These are phyloP conservation scores for Curvularia spicifera DNA, from an alignment of 2,329 filamentous ascomycete genomes.

Conservation along the genomic window DNA sequence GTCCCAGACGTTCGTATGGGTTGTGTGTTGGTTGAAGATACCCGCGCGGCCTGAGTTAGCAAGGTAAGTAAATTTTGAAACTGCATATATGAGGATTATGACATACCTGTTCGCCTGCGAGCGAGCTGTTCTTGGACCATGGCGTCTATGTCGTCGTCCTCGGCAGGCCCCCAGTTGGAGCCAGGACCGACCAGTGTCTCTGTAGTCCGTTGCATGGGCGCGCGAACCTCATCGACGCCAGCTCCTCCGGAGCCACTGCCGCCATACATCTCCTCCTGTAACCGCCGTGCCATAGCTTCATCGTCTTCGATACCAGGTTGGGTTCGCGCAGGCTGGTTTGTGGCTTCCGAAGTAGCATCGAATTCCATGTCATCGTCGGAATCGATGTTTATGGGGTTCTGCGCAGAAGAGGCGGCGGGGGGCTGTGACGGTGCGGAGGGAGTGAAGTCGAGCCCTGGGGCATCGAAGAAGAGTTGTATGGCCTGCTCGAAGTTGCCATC, in stretches of 20 bases:
- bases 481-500: slow-evolving; percentile 84
- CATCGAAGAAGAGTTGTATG: slow-evolving; percentile 88
- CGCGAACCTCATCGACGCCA: slow-evolving; percentile 70
- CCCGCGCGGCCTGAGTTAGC: slow-evolving; percentile 54
- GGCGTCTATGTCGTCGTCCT: slow-evolving; percentile 62
- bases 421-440: slow-evolving; percentile 47
- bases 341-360: slow-evolving; percentile 47
- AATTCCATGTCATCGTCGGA: slow-evolving; percentile 72
- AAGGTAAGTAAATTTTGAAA: slow-evolving; percentile 35
- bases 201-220: slow-evolving; percentile 87
- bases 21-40: slow-evolving; percentile 72
- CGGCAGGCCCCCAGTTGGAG: slow-evolving; percentile 57
- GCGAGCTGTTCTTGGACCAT: slow-evolving; percentile 70
- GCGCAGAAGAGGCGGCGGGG: slow-evolving; percentile 47
- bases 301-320: slow-evolving; percentile 74
- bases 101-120: slow-evolving; percentile 51
- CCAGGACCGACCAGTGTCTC: slow-evolving; percentile 86
- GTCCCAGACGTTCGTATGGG: slow-evolving; percentile 64
- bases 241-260: slow-evolving; percentile 49
- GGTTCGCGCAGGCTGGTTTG: slow-evolving; percentile 29
- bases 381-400: slow-evolving; percentile 74
- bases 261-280: slow-evolving; percentile 91
- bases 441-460: slow-evolving; percentile 71
- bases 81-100: slow-evolving; percentile 22
- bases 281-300: slow-evolving; percentile 85